phyloP scores from a whole-genome alignment of 2,329 filamentous ascomycete genomes.

The Sporothrix dimorphospora region DNA sequence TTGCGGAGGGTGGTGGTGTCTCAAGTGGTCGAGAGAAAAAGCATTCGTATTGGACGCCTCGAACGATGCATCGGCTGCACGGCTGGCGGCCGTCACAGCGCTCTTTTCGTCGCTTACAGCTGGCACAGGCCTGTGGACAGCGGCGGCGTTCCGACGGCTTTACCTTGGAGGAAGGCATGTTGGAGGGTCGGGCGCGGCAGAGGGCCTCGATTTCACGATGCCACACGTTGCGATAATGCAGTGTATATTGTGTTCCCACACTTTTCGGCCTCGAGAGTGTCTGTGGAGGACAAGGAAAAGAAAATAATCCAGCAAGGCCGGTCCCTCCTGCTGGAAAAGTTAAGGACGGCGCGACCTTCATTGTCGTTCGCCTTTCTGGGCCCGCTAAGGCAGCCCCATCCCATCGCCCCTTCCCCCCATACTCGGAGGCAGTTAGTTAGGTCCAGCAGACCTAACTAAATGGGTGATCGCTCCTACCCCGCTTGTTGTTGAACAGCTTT shows the following conservation, averaged over 20 bases:
- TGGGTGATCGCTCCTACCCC: conserved; percentile 15
- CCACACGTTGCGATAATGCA: conserved; percentile 14
- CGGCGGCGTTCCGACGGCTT: conserved; percentile 36
- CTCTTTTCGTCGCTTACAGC: conserved; percentile 40
- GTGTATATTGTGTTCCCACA: conserved; percentile 18
- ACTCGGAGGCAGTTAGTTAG: no score
- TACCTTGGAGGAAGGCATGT: conserved; percentile 36
- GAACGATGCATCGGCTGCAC: conserved; percentile 37
- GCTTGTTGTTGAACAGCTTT: conserved; percentile 4
- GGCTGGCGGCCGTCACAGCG: conserved; percentile 39
- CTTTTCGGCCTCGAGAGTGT: conserved; percentile 3
- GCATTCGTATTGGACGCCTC: conserved; percentile 36
- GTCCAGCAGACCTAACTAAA: conserved; percentile 2
- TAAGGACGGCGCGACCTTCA: not conserved
- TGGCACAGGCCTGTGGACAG: conserved; percentile 37
- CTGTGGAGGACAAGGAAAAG: not conserved
- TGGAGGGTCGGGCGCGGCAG: conserved; percentile 19
- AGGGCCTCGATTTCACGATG: conserved; percentile 13
- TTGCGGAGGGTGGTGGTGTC: not conserved
- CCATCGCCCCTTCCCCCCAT: conserved; percentile 1
- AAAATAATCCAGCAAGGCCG: not conserved
- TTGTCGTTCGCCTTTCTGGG: not conserved
- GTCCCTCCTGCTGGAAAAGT: not conserved
- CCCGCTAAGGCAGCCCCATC: conserved; percentile 1
- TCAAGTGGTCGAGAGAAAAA: conserved; percentile 30